Conservation (phyloP, 345 rosid genomes). For the Eucalyptus grandis region DNA sequence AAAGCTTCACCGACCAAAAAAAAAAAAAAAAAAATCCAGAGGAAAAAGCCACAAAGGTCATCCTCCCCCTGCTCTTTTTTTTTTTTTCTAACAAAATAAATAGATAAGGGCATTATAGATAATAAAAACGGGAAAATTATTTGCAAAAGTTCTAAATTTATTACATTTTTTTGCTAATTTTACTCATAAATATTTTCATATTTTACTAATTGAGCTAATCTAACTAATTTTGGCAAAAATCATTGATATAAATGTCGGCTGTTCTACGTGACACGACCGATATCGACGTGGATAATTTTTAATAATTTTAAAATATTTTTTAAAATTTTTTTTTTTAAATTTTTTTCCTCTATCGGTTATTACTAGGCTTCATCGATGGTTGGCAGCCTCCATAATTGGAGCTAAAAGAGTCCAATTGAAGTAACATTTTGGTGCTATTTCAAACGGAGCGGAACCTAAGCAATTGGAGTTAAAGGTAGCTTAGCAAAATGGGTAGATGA, state of each 20-base stretch:
- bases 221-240: no score
- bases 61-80: neutral
- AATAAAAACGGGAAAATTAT: no score
- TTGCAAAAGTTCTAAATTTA: no score
- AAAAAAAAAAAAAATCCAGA: neutral
- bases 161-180: no score
- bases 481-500: neutral
- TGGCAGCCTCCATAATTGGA: neutral
- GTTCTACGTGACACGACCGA: fast-evolving
- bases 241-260: fast-evolving
- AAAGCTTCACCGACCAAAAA: no score
- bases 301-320: no score
- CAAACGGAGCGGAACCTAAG: neutral
- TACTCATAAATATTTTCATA: no score
- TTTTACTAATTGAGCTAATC: no score
- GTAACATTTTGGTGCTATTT: neutral
- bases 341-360: neutral
- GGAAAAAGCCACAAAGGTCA: neutral
- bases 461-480: neutral
- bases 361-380: neutral
- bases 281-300: no score
- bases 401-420: neutral
- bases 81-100: neutral
- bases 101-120: neutral
- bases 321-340: fast-evolving